Evolutionary conservation across 2,329 filamentous ascomycete species (phyloP), one percentile per base, ranked within the genome.

Genomic region (Neonectria hederae): DNA sequence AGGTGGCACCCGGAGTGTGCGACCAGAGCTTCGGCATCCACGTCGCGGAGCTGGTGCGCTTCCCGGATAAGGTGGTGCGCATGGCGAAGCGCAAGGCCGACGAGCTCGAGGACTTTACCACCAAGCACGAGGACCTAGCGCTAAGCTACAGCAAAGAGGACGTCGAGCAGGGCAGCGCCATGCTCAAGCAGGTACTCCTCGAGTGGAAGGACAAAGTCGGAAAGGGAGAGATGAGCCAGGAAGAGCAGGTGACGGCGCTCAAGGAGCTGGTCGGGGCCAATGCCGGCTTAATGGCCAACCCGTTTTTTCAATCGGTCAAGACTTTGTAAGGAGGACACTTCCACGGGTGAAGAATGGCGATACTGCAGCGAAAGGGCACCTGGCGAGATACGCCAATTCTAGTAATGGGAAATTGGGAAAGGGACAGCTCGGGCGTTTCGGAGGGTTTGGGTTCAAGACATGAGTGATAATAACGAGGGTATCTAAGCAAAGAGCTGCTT

Each of bases 81-180:
- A 99, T 99, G 97, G 96, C 96, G n/a, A 97, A 97, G 82, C 89
- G 96, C 72, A 99, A 99, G 83, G 96, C 96, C 0, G 96, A 98
- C 78, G 97, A 99, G 83, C 85, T 99, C 38, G 96, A 99, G 78
- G 96, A 99, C 77, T 99, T 99, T 74, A 92, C 92, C 0, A 87
- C 87, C 54, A 94, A 94, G 80, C 89, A 92, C 72, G 90, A 92
- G 66, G 84, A 85, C 48, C 73, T 84, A 7, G 82, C 84, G 8
- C 78, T 86, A 46, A 81, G 87, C 70, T 93, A 93, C 76, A 91
- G 87, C 68, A 94, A 93, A 74, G 87, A 94, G 68, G 94, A 99
- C 70, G 92, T 98, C 0, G 94, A 97, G 72, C 89, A 95, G 76
- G 96, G 96, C 8, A 97, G 92, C 76, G 87, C 86, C 24, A 82